Percentiles rank a stretch among this genome's conserved stretches.
phyloP scores from a whole-genome alignment of 2,329 filamentous ascomycete species.

The Botrytis byssoidea region DNA sequence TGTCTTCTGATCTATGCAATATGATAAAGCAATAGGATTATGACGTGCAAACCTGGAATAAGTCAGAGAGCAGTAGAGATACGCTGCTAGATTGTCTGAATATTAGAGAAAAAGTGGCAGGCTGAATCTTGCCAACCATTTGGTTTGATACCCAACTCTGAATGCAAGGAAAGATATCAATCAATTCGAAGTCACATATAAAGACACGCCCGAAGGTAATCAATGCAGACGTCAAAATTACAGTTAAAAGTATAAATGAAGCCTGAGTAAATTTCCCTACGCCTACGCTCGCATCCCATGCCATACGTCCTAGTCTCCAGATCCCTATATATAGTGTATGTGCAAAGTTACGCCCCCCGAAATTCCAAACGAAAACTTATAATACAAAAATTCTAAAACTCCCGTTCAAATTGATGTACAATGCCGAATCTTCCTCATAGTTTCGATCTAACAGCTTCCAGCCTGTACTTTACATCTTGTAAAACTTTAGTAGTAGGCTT shows the following conservation, averaged over 20 bases:
- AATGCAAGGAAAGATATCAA: neutral
- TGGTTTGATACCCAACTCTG: neutral
- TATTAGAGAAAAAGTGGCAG: neutral
- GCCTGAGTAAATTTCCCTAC: neutral
- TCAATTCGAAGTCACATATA: neutral
- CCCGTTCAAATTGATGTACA: neutral
- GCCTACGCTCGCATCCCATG: conserved; percentile 11
- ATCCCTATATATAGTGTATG: conserved; percentile 7
- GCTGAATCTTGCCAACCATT: neutral
- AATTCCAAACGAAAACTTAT: conserved; percentile 6
- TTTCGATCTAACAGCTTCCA: conserved; percentile 89
- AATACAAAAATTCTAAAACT: conserved; percentile 16
- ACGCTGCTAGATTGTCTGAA: neutral
- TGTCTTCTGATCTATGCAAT: neutral
- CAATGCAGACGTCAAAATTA: neutral
- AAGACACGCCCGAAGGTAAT: neutral
- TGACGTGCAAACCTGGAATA: neutral
- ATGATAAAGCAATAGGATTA: neutral
- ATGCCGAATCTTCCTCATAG: conserved; percentile 43
- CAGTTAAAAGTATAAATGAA: conserved; percentile 1
- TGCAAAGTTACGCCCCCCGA: conserved; percentile 6
- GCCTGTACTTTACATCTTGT: conserved; percentile 91
- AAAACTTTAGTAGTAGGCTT: conserved; percentile 84
- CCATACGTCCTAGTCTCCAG: conserved; percentile 8
- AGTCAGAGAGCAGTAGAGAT: neutral